These are phyloP conservation scores for Solanum arcanum DNA, from an alignment of 257 asterid genomes.

Conservation along the genomic window DNA sequence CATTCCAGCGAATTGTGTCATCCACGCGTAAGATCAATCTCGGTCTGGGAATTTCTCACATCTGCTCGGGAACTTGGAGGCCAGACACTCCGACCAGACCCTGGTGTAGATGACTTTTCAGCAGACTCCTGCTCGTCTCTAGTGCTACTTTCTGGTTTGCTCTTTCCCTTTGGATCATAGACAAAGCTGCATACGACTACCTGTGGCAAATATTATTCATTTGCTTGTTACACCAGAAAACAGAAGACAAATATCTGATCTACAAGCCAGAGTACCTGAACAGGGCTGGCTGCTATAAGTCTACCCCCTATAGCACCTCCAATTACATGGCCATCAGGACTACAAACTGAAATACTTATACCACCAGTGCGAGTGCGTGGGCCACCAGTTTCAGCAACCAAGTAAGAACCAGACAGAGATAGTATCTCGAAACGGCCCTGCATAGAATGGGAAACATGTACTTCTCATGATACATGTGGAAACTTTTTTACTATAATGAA, in stretches of 20 bases:
- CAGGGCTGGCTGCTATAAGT: slow-evolving; percentile 43
- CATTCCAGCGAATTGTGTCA: slow-evolving; percentile 26
- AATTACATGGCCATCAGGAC: slow-evolving; percentile 59
- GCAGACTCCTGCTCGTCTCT: slow-evolving; percentile 29
- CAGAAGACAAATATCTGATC: background rate
- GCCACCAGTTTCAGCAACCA: slow-evolving; percentile 55
- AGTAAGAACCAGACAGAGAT: slow-evolving; percentile 55
- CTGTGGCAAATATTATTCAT: slow-evolving; percentile 17
- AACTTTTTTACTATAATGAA: background rate
- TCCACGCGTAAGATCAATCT: slow-evolving; percentile 75
- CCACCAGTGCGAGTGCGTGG: slow-evolving; percentile 56
- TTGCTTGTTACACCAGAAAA: background rate
- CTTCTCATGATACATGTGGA: background rate
- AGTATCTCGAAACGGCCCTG: slow-evolving; percentile 65
- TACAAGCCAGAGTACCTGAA: slow-evolving; percentile 29
- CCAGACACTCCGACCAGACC: slow-evolving; percentile 42
- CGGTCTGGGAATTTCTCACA: slow-evolving; percentile 45
- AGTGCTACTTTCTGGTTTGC: slow-evolving; percentile 25
- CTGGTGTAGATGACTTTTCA: slow-evolving; percentile 33
- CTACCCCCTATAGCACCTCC: slow-evolving; percentile 71
- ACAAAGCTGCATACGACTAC: slow-evolving; percentile 82
- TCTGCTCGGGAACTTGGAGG: slow-evolving; percentile 42
- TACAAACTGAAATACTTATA: slow-evolving; percentile 48
- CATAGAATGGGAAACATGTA: background rate
- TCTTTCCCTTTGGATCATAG: slow-evolving; percentile 52